A percentile compares a stretch with the other conserved stretches of the same genome.
These are phyloP conservation scores for Fraxinus floribunda DNA, from an alignment of 305 asterid genomes.

Conservation along the genomic window DNA sequence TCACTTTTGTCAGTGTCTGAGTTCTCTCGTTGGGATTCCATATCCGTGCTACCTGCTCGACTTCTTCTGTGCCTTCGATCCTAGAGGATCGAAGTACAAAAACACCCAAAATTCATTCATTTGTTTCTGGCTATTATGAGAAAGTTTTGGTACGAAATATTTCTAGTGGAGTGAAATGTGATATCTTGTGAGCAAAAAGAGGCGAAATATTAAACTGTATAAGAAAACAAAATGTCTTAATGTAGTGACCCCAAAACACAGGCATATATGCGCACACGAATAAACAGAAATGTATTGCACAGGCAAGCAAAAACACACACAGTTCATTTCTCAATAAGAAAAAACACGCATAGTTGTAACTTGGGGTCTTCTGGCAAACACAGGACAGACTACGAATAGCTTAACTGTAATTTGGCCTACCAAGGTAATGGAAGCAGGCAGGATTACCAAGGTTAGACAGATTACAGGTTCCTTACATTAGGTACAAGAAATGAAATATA, in stretches of 20 bases:
- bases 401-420: background rate
- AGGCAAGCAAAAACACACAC: background rate
- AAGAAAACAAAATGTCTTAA: background rate
- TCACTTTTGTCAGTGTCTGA: slow-evolving; percentile 8
- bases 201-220: background rate
- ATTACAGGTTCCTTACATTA: background rate
- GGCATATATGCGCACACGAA: background rate
- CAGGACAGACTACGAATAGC: background rate
- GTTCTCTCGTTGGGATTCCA: slow-evolving; percentile 38
- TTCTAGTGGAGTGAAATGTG: background rate
- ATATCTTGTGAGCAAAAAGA: background rate
- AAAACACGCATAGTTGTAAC: background rate
- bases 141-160: background rate
- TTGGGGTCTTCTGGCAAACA: background rate
- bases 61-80: slow-evolving; percentile 50
- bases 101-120: background rate
- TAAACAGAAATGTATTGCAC: background rate
- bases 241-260: background rate
- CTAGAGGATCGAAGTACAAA: slow-evolving; percentile 17
- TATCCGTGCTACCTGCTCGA: slow-evolving; percentile 42
- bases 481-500: background rate
- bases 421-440: background rate
- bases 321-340: background rate
- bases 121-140: background rate
- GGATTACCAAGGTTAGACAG: background rate